Conservation (phyloP, 176 grass and related monocot genomes). For the Lolium perenne region DNA sequence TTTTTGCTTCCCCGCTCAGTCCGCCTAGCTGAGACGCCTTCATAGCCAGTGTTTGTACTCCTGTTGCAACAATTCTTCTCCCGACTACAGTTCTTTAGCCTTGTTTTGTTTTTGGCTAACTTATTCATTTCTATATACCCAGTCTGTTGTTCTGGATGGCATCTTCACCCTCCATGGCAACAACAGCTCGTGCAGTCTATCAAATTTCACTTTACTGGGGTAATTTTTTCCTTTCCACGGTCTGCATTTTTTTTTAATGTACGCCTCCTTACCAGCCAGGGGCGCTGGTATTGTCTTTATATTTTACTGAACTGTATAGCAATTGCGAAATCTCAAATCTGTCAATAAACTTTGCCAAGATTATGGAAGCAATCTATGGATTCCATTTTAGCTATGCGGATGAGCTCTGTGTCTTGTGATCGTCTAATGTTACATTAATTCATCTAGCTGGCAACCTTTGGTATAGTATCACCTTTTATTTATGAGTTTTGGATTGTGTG, state of each 20-base stretch:
- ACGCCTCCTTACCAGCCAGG: not conserved
- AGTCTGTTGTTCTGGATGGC: not conserved
- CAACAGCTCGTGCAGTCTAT: not conserved
- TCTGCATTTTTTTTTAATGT: conserved; percentile 6
- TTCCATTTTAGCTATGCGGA: not conserved
- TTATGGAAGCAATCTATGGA: not conserved
- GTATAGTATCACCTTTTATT: not conserved
- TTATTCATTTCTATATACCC: conserved; percentile 26
- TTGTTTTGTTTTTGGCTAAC: conserved; percentile 8
- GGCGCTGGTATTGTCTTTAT: conserved; percentile 9
- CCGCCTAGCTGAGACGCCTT: conserved; percentile 55
- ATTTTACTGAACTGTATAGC: not conserved
- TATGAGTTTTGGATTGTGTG: too few species aligned
- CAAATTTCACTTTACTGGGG: not conserved
- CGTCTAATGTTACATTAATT: not conserved
- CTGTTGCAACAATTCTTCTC: conserved; percentile 30
- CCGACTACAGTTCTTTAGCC: not conserved
- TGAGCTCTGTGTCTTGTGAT: not conserved
- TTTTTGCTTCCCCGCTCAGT: conserved; percentile 94
- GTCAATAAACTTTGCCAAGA: conserved; percentile 19
- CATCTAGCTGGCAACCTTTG: not conserved
- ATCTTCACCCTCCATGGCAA: not conserved
- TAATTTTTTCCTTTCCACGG: not conserved
- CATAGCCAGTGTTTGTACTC: conserved; percentile 37
- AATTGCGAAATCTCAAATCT: not conserved